Percentiles rank a stretch among this genome's conserved stretches.
Conservation (phyloP, 768 basidiomycete species). For the Agrocybe pediades region DNA sequence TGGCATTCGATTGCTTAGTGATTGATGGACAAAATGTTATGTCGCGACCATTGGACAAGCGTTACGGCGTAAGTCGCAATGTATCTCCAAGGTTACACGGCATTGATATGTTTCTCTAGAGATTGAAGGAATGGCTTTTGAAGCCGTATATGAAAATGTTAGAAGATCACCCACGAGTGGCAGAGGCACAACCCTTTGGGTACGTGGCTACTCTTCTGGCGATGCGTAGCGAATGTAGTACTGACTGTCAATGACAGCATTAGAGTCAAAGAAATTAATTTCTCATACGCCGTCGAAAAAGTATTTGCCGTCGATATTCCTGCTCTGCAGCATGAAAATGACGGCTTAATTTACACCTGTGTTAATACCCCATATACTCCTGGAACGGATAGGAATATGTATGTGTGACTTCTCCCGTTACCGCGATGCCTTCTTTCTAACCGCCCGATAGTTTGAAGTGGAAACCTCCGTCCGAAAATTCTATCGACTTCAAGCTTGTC, state of each 20-base stretch:
- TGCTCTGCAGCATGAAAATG: constrained; percentile 85
- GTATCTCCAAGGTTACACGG: constrained; percentile 9
- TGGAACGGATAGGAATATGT: constrained; percentile 89
- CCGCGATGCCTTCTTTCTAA: constrained; percentile 5
- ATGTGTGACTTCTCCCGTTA: constrained; percentile 22
- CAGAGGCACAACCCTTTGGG: constrained; percentile 76
- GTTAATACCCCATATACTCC: constrained; percentile 84
- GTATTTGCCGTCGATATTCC: constrained; percentile 88
- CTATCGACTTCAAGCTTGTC: constrained; percentile 95
- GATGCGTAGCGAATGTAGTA: too few species aligned
- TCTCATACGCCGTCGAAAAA: constrained; percentile 85
- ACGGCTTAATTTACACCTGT: constrained; percentile 96
- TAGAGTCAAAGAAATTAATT: constrained; percentile 82
- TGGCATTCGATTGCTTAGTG: constrained; percentile 93
- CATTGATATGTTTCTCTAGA: constrained; percentile 40
- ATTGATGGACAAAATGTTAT: constrained; percentile 87
- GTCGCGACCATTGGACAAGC: constrained; percentile 76
- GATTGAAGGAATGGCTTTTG: constrained; percentile 81
- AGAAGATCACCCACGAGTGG: constrained; percentile 68
- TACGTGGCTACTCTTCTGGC: constrained; percentile 40
- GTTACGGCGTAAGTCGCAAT: constrained; percentile 76
- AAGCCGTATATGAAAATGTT: constrained; percentile 77
- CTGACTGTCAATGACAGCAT: constrained; percentile 51
- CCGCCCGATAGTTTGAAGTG: constrained; percentile 78
- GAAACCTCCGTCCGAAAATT: constrained; percentile 98